A percentile compares a stretch with the other conserved stretches of the same genome.
phyloP scores from a whole-genome alignment of 2,329 filamentous ascomycete genomes.

The Phaeosphaeriaceae sp. region DNA sequence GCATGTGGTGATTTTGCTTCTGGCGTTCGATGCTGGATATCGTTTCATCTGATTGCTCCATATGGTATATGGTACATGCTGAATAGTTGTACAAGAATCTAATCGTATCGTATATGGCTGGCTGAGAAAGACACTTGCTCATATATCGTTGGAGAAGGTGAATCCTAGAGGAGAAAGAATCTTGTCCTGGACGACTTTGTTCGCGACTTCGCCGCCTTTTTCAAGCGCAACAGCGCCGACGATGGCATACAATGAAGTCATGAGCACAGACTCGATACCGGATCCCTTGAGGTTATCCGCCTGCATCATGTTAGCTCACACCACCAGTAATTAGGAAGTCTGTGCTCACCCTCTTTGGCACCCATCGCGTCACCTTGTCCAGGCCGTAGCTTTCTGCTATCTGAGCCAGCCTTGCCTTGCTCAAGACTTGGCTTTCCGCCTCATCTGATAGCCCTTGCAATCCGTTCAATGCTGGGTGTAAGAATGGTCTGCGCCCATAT shows the following conservation, averaged over 20 bases:
- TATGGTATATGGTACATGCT: constrained; percentile 4
- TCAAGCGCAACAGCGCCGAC: constrained; percentile 90
- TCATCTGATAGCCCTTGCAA: constrained; percentile 73
- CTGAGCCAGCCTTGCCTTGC: constrained; percentile 70
- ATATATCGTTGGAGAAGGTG: constrained; percentile 30
- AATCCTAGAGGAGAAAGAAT: constrained; percentile 66
- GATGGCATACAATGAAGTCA: constrained; percentile 82
- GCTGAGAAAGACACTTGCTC: not conserved
- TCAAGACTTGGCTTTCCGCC: constrained; percentile 68
- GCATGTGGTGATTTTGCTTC: not conserved
- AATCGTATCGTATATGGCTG: not conserved
- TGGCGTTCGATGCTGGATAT: not conserved
- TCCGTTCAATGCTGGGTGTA: constrained; percentile 74
- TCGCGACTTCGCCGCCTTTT: constrained; percentile 80
- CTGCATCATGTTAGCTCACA: constrained; percentile 45
- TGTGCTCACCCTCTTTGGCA: constrained; percentile 76
- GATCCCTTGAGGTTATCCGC: constrained; percentile 74
- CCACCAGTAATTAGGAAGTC: not conserved
- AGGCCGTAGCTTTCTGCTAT: constrained; percentile 77
- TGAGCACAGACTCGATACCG: constrained; percentile 77
- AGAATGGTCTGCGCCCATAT: constrained; percentile 69
- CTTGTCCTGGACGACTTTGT: constrained; percentile 76
- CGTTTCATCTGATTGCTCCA: not conserved
- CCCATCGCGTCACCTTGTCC: constrained; percentile 83
- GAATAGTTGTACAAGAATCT: constrained; percentile 2